Percentiles rank a stretch among this genome's conserved stretches.
Evolutionary conservation across 2,329 filamentous ascomycete species (phyloP).

Genomic region (Talaromyces sp.): DNA sequence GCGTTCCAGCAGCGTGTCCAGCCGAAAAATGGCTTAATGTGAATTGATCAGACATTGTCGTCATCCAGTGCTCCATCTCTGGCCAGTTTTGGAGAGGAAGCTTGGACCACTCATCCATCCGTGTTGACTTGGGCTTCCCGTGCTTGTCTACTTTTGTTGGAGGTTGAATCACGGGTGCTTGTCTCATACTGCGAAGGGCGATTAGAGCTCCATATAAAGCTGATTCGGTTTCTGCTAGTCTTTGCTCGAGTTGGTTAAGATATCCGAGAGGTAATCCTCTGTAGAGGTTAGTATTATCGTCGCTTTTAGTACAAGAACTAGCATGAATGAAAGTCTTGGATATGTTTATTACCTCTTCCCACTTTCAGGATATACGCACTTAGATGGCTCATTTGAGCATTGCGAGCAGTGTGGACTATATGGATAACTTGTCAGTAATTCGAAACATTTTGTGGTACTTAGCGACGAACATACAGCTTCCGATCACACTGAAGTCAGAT

Average conservation of each 20-base stretch:
- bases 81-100: conserved; percentile 21
- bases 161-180: conserved; percentile 6
- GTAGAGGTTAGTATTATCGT: background rate
- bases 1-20: background rate
- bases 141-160: conserved; percentile 10
- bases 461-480: conserved; percentile 14
- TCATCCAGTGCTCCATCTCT: conserved; percentile 23
- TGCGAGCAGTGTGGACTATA: conserved; percentile 24
- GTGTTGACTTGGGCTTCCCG: conserved; percentile 21
- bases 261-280: conserved; percentile 28
- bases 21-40: conserved; percentile 2
- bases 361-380: conserved; percentile 25
- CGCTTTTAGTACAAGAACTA: background rate
- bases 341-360: conserved; percentile 20
- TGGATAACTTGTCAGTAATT: background rate
- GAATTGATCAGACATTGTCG: conserved; percentile 20
- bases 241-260: conserved; percentile 26
- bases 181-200: conserved; percentile 16
- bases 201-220: conserved; percentile 24
- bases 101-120: conserved; percentile 26
- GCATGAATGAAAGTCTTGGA: background rate
- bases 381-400: conserved; percentile 19
- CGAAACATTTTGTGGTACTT: background rate
- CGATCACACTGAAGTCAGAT: conserved; percentile 24
- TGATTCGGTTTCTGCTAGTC: conserved; percentile 25